These are phyloP conservation scores for Penicillium diatomitis DNA, from an alignment of 495 filamentous ascomycete species.

Conservation along the genomic window DNA sequence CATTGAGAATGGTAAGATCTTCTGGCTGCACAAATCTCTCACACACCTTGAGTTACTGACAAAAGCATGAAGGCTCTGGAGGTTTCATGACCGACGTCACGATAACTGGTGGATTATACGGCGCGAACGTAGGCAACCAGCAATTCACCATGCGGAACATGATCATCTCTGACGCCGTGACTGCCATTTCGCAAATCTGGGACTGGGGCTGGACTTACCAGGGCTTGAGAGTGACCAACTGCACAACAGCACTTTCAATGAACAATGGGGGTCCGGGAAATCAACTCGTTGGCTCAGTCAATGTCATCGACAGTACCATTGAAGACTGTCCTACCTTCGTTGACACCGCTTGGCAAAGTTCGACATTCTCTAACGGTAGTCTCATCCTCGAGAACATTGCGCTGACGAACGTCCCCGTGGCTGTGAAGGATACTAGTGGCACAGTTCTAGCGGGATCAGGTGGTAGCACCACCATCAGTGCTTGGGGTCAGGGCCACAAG, in stretches of 20 bases:
- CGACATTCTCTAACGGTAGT: constrained; percentile 39
- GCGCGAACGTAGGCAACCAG: constrained; percentile 61
- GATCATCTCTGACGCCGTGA: constrained; percentile 53
- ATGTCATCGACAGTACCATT: constrained; percentile 49
- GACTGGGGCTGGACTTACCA: constrained; percentile 51
- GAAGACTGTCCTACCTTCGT: constrained; percentile 55
- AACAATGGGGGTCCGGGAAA: constrained; percentile 23
- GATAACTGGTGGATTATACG: constrained; percentile 65
- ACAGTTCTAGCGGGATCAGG: constrained; percentile 49
- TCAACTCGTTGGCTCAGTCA: constrained; percentile 37
- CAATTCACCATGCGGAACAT: constrained; percentile 76
- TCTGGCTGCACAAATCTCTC: constrained; percentile 11
- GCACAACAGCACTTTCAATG: constrained; percentile 42
- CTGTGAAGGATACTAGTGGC: constrained; percentile 44
- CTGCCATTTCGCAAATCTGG: constrained; percentile 52
- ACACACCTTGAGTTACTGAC: not conserved
- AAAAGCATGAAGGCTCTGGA: constrained; percentile 44
- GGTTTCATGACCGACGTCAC: constrained; percentile 55
- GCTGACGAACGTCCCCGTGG: constrained; percentile 50
- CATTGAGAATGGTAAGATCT: constrained; percentile 53
- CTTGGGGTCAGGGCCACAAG: constrained; percentile 47
- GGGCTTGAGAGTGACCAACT: constrained; percentile 39
- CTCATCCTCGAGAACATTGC: constrained; percentile 60
- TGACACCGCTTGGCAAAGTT: constrained; percentile 43
- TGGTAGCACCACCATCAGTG: constrained; percentile 43